These are phyloP conservation scores for Metarhizium sp. DNA, from an alignment of 2,329 filamentous ascomycete species.

Conservation along the genomic window DNA sequence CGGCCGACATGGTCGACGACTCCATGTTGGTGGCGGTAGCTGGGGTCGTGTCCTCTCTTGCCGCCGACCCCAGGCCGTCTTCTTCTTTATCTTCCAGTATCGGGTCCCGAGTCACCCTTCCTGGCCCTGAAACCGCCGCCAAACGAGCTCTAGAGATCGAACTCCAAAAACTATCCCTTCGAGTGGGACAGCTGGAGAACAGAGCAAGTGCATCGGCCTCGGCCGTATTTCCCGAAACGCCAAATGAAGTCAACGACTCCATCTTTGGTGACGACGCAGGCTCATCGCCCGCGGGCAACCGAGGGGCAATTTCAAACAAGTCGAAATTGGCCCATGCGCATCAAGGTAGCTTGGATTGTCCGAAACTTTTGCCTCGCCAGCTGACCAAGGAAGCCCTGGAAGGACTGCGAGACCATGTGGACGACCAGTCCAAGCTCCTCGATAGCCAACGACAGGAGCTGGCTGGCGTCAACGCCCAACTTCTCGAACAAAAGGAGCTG, in stretches of 20 bases:
- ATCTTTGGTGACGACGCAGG: conserved; percentile 51
- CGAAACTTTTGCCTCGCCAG: conserved; percentile 30
- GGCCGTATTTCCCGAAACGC: conserved; percentile 65
- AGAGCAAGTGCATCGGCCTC: conserved; percentile 55
- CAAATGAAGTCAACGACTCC: conserved; percentile 63
- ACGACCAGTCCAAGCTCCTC: conserved; percentile 88
- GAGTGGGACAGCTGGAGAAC: conserved; percentile 76
- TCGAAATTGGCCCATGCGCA: conserved; percentile 37
- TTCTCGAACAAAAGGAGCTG: conserved; percentile 75
- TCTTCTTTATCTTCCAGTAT: conserved; percentile 30
- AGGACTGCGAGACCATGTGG: conserved; percentile 80
- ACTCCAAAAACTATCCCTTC: conserved; percentile 64
- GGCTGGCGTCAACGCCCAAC: conserved; percentile 73
- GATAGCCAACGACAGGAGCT: conserved; percentile 81
- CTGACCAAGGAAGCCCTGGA: conserved; percentile 76
- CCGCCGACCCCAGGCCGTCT: conserved; percentile 31
- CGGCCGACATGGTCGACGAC: conserved; percentile 41
- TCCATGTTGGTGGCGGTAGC: conserved; percentile 43
- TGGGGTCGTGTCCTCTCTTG: conserved; percentile 44
- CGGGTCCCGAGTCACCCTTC: conserved; percentile 54
- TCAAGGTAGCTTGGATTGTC: conserved; percentile 30
- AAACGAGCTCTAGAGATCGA: conserved; percentile 78
- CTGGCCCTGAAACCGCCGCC: conserved; percentile 63
- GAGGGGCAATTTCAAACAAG: conserved; percentile 20
- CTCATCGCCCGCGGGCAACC: conserved; percentile 33